phyloP scores from a whole-genome alignment of 768 basidiomycete species.

The Leccinum sublutescens region DNA sequence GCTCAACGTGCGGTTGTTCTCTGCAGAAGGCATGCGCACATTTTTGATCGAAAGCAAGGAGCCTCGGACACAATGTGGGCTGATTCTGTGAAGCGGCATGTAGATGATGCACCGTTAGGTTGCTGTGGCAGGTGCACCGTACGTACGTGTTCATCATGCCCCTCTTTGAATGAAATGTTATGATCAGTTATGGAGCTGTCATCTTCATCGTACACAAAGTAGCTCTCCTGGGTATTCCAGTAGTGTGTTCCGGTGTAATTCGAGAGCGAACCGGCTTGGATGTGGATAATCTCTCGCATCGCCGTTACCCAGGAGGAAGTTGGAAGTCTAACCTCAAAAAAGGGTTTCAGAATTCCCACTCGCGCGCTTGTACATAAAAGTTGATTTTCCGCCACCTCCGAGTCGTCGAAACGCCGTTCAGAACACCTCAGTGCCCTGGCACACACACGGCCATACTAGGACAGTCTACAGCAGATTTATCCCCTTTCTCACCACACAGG shows the following conservation, averaged over 20 bases:
- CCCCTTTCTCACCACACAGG: constrained; percentile 1
- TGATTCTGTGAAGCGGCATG: constrained; percentile 24
- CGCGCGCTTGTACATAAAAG: no score
- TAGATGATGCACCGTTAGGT: background rate
- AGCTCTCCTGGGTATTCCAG: constrained; percentile 79
- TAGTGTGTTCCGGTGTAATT: constrained; percentile 76
- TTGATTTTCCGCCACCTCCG: background rate
- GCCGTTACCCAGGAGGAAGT: background rate
- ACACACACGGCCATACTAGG: background rate
- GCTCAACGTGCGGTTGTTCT: constrained; percentile 2
- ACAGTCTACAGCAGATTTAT: constrained; percentile 2
- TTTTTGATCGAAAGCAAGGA: constrained; percentile 68
- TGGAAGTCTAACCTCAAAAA: background rate
- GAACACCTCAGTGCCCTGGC: background rate
- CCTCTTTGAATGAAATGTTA: constrained; percentile 67
- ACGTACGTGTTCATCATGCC: constrained; percentile 48
- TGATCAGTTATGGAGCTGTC: constrained; percentile 46
- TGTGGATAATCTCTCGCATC: constrained; percentile 79
- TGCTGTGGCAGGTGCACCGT: background rate
- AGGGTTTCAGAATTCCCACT: constrained; percentile 8
- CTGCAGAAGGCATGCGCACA: constrained; percentile 34
- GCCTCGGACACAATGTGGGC: constrained; percentile 55
- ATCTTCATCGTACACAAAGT: constrained; percentile 51
- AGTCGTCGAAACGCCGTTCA: background rate
- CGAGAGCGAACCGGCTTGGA: constrained; percentile 67